Evolutionary conservation across 169 alveolate genomes (phyloP), one percentile per base, ranked within the genome.

Genomic region (Plasmodium adleri): DNA sequence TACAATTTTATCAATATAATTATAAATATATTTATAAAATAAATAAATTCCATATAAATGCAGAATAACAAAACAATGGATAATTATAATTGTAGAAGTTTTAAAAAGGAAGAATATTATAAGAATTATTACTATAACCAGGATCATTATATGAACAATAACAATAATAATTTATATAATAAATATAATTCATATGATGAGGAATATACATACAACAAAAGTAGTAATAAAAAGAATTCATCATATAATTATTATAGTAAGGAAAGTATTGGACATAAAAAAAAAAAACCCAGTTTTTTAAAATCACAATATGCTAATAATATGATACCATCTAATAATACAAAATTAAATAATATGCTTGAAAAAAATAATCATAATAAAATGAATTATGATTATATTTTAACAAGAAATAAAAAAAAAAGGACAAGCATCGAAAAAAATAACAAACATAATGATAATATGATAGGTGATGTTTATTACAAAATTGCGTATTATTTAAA

Each of bases 401-500:
- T 56, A 17, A 56, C 17, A 56, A 56, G 13, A 56, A 56, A 56
- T 3, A 56, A 15, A 8, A 13, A 6, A 17, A 6, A 15, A 17
- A 39, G 10, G 5, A 39, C 47, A 4, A 71, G 24, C 24, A 71
- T 17, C 4, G 72, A 28, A 62, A 32, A 39, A 20, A 43, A 73
- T 73, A 45, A 9, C 1, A 73, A 73, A 24, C 60, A 26, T 6
- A 73, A 47, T 24, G 28, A 73, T 9, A 20, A 73, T 50, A 60
- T 83, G 17, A 67, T 83, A 54, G 52, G 50, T 62, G 66, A 83
- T 68, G n/a, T 68, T 49, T 83, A 83, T 47, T 83, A 83, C 39
- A 83, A 83, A 63, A 43, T 64, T 17, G 22, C 80, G 0, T 56
- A 67, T 54, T 68, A 83, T 49, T 68, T 83, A 68, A 83, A 68